phyloP scores from a whole-genome alignment of 805 yeast genomes.

The Metschnikowia peoriensis region DNA sequence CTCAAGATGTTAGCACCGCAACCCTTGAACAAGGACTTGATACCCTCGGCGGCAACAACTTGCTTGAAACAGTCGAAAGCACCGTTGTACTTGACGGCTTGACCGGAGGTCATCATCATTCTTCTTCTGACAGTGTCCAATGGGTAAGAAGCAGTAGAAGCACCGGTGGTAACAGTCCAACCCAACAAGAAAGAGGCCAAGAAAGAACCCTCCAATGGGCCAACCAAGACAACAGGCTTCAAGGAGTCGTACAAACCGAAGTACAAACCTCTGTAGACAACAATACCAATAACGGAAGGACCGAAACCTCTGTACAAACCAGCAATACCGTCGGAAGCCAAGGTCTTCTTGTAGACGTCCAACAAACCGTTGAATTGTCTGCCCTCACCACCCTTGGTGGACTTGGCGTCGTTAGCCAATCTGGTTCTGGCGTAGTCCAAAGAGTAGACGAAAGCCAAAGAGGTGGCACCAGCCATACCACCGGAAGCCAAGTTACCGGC shows the following conservation, averaged over 20 bases:
- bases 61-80: constrained; percentile 89
- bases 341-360: constrained; percentile 94
- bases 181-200: constrained; percentile 94
- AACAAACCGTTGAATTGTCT: constrained; percentile 97
- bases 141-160: constrained; percentile 98
- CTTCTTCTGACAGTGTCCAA: constrained; percentile 99
- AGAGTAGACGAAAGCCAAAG: constrained; percentile 90
- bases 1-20: constrained; percentile 99
- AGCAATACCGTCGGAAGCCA: constrained; percentile 94
- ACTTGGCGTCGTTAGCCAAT: constrained; percentile 97
- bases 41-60: constrained; percentile 96
- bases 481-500: constrained; percentile 99
- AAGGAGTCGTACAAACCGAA: constrained; percentile 96
- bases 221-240: constrained; percentile 92
- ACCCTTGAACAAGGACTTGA: constrained; percentile 92
- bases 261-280: constrained; percentile 99
- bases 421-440: constrained; percentile 98
- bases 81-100: constrained; percentile 94
- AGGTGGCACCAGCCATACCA: constrained; percentile 98
- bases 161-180: constrained; percentile 98
- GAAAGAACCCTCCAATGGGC: constrained; percentile 93
- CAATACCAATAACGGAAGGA: constrained; percentile 95
- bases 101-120: constrained; percentile 99
- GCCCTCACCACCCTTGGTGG: constrained; percentile 80
- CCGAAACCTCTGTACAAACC: constrained; percentile 99